phyloP scores from a whole-genome alignment of 2,329 filamentous ascomycete genomes.

The Cladosporium cucumerinum region DNA sequence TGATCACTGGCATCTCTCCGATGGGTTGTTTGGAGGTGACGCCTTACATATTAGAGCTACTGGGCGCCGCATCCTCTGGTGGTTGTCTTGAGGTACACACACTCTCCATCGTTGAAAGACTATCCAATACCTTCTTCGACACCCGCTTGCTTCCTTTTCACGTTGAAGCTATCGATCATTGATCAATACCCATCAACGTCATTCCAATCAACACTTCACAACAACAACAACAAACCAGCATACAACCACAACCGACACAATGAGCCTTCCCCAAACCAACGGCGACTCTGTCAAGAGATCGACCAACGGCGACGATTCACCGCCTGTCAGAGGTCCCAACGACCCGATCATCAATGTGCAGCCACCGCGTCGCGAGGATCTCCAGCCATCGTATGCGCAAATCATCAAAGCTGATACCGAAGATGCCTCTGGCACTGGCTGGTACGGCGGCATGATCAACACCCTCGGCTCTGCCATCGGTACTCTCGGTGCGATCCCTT shows the following conservation, averaged over 20 bases:
- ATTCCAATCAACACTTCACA: background rate
- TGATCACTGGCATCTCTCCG: background rate
- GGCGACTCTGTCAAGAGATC: background rate
- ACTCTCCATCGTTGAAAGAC: background rate
- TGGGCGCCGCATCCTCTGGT: background rate
- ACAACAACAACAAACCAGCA: slow-evolving; percentile 1
- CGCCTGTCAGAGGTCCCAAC: background rate
- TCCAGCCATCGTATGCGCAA: slow-evolving; percentile 70
- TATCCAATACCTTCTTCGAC: background rate
- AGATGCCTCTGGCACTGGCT: slow-evolving; percentile 71
- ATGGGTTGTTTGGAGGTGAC: background rate
- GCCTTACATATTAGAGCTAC: slow-evolving; percentile 6
- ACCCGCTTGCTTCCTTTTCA: background rate
- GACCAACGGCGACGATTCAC: background rate
- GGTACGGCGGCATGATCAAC: slow-evolving; percentile 80
- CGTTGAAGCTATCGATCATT: background rate
- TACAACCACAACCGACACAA: slow-evolving; percentile 1
- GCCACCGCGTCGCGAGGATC: slow-evolving; percentile 75
- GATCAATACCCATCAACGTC: background rate
- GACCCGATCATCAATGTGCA: slow-evolving; percentile 58
- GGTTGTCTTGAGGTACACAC: background rate
- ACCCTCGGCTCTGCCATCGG: slow-evolving; percentile 71
- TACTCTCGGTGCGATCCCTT: slow-evolving; percentile 79
- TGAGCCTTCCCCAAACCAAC: slow-evolving; percentile 14
- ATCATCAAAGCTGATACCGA: slow-evolving; percentile 57